Base-by-base conservation (phyloP, 805 yeast genomes). In the Kuraishia floccosa region DNA sequence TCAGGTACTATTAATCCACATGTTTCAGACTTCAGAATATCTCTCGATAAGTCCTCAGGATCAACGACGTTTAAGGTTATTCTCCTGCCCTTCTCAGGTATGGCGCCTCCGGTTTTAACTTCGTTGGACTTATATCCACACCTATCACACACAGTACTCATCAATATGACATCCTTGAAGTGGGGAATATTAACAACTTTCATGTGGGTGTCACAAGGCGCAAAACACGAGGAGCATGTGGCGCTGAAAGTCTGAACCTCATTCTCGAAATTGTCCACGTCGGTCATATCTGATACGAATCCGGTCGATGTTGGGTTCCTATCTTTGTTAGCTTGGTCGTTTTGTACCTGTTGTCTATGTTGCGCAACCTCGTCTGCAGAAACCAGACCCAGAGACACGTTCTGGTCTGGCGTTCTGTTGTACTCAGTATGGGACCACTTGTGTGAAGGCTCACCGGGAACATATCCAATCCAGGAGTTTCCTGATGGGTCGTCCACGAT, bases 61-160 rank as follows among this genome's bases (percentile, higher is more conserved):
- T 89, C 97, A 36, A 81, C 86, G 39, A 89, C 76, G 39, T 63
- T 65, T 32, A 91, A 64, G 2, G 78, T 65, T 37, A 86, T 71
- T 38, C 66, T 75, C 40, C 76, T 76, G 38, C 96, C 99, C 52
- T 76, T 67, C 3, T 64, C 79, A 20, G 98, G 96, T 29, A 91
- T 79, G 6, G 80, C 93, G 44, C 99, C 99, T 36, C 99, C 99
- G 4, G 98, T 91, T 60, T 89, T 91, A 40, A 91, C 98, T 56
- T 91, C 99, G 52, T 91, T 91, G 12, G 94, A 83, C 60, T 84
- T 89, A 59, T 82, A 91, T 23, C 97, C 98, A 60, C 99, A 91
- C 39, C 72, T 59, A 20, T 78, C 87, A 60, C 99, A 91, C 2
- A 72, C 76, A 1, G 98, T 91, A 30, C 93, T 80, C 98, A 91